phyloP scores from a whole-genome alignment of 192 early-diverging fungal species.

The Piromyces sp. region DNA sequence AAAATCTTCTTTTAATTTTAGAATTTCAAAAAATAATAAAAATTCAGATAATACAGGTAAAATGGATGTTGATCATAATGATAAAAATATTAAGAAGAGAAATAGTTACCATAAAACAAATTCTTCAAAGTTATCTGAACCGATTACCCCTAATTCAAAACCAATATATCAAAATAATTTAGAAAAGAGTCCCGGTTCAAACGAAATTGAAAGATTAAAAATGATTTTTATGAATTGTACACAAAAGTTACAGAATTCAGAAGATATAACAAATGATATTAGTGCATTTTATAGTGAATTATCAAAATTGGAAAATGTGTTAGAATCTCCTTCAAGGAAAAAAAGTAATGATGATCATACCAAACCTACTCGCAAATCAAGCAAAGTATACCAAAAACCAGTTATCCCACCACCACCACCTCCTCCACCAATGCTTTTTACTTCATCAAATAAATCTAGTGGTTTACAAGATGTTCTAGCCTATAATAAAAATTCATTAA shows the following conservation, averaged over 20 bases:
- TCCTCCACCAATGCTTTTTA: neutral
- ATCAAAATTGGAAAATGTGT: neutral
- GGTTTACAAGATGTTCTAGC: neutral
- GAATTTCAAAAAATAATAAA: neutral
- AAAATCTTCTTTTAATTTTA: neutral
- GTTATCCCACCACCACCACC: neutral
- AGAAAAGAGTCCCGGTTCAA: neutral
- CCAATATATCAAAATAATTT: neutral
- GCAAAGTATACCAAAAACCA: neutral
- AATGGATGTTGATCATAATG: too few relatives aligned
- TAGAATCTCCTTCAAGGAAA: neutral
- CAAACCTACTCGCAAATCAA: neutral
- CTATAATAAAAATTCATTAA: neutral
- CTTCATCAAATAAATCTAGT: neutral
- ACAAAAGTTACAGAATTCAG: neutral
- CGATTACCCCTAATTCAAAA: neutral
- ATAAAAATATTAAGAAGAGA: too few relatives aligned
- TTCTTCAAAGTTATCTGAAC: neutral
- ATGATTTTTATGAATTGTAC: neutral
- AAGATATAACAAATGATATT: neutral
- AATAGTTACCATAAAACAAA: too few relatives aligned
- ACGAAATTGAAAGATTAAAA: neutral
- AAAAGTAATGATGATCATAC: neutral
- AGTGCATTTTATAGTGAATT: neutral
- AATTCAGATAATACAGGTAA: neutral